Evolutionary conservation across 192 early-diverging fungal species (phyloP), one percentile per base, ranked within the genome.

Genomic region (Phycomyces blakesleeanus): DNA sequence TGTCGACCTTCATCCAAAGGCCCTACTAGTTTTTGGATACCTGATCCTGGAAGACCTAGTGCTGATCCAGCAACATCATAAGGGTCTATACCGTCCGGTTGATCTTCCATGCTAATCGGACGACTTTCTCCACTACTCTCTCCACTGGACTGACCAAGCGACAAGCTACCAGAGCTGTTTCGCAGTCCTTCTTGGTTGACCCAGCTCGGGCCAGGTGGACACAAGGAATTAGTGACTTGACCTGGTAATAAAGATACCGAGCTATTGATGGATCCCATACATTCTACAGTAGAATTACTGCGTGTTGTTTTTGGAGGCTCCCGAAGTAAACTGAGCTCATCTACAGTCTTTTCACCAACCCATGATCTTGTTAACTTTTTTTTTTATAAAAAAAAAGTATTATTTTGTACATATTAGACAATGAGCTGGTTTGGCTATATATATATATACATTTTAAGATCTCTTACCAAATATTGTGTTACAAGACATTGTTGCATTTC

Each of bases 281-380:
- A 18, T 40, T 55, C 51, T 14, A 57, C n/a, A 29, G 34, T 26
- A 22, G 51, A 42, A 20, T 59, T 26, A 55, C 38, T 66, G 20
- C 29, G 26, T 10, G 4, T 22, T 18, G 51, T 54, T 20, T 63
- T 63, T 40, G 77, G 66, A 41, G 89, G 89, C 57, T 91, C 89
- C 18, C 89, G 68, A n/a, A 73, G 52, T 24, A 80, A 64, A 56
- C 86, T 88, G 41, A 91, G 57, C 62, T 89, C 87, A 69, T 91
- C 90, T 11, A 91, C 81, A 66, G 85, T 88, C 50, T 86, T 86
- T 71, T 91, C 87, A 14, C 81, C 80, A 9, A 83, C 78, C 87
- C 86, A 89, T 0, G 78, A 69, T 29, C 89, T 67, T 2, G 84
- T 85, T 49, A 91, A 69, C 61, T 63, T n/a, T n/a, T n/a, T n/a